phyloP scores from a whole-genome alignment of 106 monocot species.

The Vanilla planifolia region DNA sequence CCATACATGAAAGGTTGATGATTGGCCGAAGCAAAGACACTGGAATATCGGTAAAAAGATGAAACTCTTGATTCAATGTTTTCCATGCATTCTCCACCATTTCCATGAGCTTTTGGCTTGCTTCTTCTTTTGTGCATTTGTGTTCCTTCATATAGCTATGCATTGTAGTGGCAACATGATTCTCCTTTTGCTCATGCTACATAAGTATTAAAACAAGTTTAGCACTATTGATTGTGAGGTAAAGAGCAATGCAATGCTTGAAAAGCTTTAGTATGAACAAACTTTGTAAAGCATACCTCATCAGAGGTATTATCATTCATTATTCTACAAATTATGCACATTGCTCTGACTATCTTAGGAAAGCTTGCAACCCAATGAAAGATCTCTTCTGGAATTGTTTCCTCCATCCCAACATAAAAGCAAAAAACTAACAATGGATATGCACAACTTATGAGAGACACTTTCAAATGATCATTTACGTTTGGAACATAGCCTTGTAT shows the following conservation, averaged over 20 bases:
- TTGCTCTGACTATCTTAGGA: neutral
- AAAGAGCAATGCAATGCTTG: neutral
- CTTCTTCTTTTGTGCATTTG: neutral
- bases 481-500: neutral
- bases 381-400: neutral
- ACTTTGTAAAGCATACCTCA: neutral
- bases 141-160: neutral
- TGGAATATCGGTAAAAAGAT: neutral
- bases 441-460: neutral
- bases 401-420: neutral
- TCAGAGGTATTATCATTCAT: neutral
- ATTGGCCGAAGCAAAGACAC: neutral
- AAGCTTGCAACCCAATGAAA: neutral
- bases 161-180: neutral
- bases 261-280: neutral
- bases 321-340: neutral
- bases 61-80: neutral
- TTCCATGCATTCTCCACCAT: neutral
- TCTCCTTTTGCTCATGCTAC: neutral
- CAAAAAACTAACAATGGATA: neutral
- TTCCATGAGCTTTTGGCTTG: neutral
- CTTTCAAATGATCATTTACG: neutral
- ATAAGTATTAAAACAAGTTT: neutral
- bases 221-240: neutral
- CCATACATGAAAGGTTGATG: neutral